phyloP scores from a whole-genome alignment of 352 stramenopile species.

The Ophiocytium majus region DNA sequence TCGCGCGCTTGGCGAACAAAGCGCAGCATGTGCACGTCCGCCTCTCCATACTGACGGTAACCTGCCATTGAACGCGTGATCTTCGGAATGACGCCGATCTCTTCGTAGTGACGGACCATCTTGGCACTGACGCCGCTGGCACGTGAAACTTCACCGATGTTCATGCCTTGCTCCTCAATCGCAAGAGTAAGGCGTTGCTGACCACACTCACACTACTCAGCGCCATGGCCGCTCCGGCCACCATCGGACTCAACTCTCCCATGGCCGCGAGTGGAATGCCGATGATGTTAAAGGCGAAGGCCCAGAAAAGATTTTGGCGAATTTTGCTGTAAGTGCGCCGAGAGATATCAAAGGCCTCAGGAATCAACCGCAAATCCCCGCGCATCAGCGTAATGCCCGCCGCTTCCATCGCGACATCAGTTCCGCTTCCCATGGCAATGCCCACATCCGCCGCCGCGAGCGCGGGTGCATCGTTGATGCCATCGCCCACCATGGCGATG shows the following conservation, averaged over 20 bases:
- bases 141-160: too few relatives aligned
- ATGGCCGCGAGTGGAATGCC: conserved; percentile 6
- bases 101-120: too few relatives aligned
- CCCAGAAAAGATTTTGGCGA: conserved; percentile 11
- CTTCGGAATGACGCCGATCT: too few relatives aligned
- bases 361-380: background rate
- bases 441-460: conserved; percentile 88
- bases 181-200: background rate
- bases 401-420: conserved; percentile 91
- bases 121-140: too few relatives aligned
- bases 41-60: too few relatives aligned
- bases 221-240: background rate
- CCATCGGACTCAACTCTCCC: background rate
- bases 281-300: background rate
- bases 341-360: background rate
- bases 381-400: conserved; percentile 85
- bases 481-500: conserved; percentile 83
- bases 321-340: background rate
- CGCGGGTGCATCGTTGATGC: conserved; percentile 83
- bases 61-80: too few relatives aligned
- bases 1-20: too few relatives aligned
- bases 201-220: background rate
- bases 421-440: conserved; percentile 86
- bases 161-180: too few relatives aligned
- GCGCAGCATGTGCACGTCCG: too few relatives aligned